Evolutionary conservation across 176 grass and related monocot genomes (phyloP).

Genomic region (Musa schizocarpa): DNA sequence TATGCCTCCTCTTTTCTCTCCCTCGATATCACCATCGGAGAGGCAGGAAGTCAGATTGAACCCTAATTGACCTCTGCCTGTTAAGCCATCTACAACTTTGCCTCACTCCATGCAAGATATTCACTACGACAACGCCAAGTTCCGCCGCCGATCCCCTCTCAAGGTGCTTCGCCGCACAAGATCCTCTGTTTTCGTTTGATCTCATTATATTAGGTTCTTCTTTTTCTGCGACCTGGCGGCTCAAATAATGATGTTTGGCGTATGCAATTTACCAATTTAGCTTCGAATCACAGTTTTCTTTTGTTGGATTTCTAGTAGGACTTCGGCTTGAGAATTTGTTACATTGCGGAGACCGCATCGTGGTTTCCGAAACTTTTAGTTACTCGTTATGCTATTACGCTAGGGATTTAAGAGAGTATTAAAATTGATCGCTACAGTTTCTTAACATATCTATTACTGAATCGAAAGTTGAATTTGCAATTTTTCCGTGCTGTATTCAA

Average conservation of each 20-base stretch:
- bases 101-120: slow-evolving; percentile 72
- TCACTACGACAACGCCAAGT: slow-evolving; percentile 93
- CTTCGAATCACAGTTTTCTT: neutral
- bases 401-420: no score
- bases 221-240: neutral
- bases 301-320: neutral
- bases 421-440: neutral
- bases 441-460: neutral
- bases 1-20: neutral
- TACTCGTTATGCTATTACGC: neutral
- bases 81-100: slow-evolving; percentile 26
- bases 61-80: neutral
- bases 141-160: slow-evolving; percentile 80
- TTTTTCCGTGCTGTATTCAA: neutral
- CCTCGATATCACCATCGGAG: slow-evolving; percentile 1
- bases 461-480: neutral
- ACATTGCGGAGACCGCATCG: neutral
- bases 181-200: neutral
- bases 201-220: neutral
- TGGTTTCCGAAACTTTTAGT: neutral
- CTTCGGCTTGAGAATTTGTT: neutral
- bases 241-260: neutral
- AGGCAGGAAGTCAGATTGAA: neutral
- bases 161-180: slow-evolving; percentile 32
- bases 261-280: neutral